phyloP scores from a whole-genome alignment of 2,329 filamentous ascomycete genomes.

The Fusarium begoniae region DNA sequence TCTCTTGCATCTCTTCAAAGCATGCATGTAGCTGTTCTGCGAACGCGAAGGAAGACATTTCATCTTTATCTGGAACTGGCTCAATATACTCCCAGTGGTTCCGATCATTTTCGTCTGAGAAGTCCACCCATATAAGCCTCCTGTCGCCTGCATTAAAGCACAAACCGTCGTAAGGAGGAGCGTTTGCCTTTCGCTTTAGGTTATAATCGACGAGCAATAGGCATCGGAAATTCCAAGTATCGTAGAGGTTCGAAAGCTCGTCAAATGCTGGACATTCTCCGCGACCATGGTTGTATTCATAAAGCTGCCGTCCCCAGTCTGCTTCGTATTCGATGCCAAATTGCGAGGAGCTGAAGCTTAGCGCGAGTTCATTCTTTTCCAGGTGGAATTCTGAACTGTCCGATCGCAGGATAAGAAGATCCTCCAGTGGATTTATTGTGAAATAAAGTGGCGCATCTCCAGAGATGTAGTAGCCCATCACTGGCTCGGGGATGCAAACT shows the following conservation, averaged over 20 bases:
- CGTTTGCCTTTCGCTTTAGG: neutral
- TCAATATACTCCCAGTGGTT: neutral
- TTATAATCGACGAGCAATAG: neutral
- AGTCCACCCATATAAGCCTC: neutral
- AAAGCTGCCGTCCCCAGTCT: neutral
- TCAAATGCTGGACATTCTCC: neutral
- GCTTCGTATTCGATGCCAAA: neutral
- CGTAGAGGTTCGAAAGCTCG: rapidly evolving
- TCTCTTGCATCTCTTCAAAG: neutral
- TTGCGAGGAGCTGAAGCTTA: neutral
- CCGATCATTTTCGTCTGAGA: rapidly evolving
- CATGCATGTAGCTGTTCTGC: rapidly evolving
- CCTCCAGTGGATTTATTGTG: neutral
- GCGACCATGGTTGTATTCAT: rapidly evolving
- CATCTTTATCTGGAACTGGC: neutral
- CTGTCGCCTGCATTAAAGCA: neutral
- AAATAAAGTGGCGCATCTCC: neutral
- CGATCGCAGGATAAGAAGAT: neutral
- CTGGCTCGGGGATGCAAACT: neutral
- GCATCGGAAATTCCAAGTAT: too few relatives aligned
- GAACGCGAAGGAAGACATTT: neutral
- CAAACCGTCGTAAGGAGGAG: neutral
- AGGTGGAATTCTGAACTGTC: neutral
- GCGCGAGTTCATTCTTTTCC: neutral
- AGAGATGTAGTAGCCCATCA: neutral